These are phyloP conservation scores for Saccharomyces pastorianus DNA, from an alignment of 1,139 yeast species.

Conservation along the genomic window DNA sequence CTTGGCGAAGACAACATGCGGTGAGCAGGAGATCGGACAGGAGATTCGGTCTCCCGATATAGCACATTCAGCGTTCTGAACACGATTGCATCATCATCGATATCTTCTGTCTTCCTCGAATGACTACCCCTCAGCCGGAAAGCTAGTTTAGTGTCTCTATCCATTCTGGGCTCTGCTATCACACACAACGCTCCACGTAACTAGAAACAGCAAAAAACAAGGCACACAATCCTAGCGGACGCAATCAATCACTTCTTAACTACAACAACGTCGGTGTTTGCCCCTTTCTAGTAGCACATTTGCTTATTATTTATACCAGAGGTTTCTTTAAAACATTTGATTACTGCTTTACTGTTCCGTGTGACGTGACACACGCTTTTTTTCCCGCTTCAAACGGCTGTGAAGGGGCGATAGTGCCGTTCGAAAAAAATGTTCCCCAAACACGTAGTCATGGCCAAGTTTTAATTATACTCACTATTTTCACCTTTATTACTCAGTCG, in stretches of 20 bases:
- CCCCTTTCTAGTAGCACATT: background rate
- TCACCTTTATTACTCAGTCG: background rate
- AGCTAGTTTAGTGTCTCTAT: slow-evolving; percentile 20
- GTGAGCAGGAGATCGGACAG: background rate
- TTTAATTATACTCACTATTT: background rate
- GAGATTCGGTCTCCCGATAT: background rate
- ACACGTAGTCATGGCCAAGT: background rate
- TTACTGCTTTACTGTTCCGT: background rate
- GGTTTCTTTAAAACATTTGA: background rate
- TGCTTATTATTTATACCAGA: background rate
- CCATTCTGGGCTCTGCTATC: background rate
- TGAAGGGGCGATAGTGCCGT: slow-evolving; percentile 1
- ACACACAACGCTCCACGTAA: no score
- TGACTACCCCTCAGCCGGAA: slow-evolving; percentile 25
- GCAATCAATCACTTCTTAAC: background rate
- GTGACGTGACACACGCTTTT: background rate
- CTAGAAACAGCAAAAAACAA: background rate
- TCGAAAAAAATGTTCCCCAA: background rate
- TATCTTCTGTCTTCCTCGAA: slow-evolving; percentile 12
- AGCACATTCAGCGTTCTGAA: background rate
- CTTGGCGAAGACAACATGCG: background rate
- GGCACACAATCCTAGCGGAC: no score
- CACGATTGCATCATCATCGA: slow-evolving; percentile 5
- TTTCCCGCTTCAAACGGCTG: background rate
- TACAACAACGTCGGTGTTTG: background rate